These are phyloP conservation scores for Fusarium longipes DNA, from an alignment of 2,329 filamentous ascomycete genomes.

Conservation along the genomic window DNA sequence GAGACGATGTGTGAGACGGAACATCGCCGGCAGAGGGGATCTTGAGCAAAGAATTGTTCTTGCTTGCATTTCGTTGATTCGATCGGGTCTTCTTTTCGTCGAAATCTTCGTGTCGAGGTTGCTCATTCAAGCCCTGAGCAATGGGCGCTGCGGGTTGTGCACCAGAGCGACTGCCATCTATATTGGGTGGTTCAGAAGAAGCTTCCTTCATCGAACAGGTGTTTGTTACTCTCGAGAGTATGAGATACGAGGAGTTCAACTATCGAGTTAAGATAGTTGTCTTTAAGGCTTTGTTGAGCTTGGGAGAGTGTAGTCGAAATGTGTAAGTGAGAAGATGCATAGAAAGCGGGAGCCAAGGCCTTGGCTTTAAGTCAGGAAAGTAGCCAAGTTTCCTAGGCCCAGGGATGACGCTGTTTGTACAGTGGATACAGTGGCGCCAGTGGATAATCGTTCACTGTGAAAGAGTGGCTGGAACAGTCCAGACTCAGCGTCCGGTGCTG, in stretches of 20 bases:
- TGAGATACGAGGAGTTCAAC: conserved; percentile 13
- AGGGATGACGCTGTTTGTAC: conserved; percentile 26
- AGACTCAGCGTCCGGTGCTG: neutral
- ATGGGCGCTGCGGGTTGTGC: conserved; percentile 62
- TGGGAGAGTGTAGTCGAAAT: conserved; percentile 5
- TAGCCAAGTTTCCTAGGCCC: conserved; percentile 7
- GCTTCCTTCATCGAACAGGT: conserved; percentile 71
- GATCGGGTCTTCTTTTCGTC: conserved; percentile 27
- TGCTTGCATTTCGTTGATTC: conserved; percentile 15
- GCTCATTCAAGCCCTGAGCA: conserved; percentile 37
- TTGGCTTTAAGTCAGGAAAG: conserved; percentile 40
- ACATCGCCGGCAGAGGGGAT: conserved; percentile 39
- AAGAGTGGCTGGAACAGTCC: conserved; percentile 6
- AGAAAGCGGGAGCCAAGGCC: conserved; percentile 30
- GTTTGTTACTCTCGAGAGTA: conserved; percentile 19
- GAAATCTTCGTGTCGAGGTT: conserved; percentile 12
- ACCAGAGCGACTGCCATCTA: conserved; percentile 68
- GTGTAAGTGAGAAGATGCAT: conserved; percentile 21
- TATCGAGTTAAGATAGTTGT: conserved; percentile 20
- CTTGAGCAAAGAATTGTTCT: conserved; percentile 43
- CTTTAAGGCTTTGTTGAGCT: conserved; percentile 36
- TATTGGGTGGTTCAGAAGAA: conserved; percentile 64
- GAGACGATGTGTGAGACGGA: conserved; percentile 58
- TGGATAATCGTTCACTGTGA: conserved; percentile 15
- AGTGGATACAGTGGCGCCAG: conserved; percentile 29